Base-by-base conservation (phyloP, 225 moss, liverwort and hornwort species). In the Pseudoscleropodium purum region DNA sequence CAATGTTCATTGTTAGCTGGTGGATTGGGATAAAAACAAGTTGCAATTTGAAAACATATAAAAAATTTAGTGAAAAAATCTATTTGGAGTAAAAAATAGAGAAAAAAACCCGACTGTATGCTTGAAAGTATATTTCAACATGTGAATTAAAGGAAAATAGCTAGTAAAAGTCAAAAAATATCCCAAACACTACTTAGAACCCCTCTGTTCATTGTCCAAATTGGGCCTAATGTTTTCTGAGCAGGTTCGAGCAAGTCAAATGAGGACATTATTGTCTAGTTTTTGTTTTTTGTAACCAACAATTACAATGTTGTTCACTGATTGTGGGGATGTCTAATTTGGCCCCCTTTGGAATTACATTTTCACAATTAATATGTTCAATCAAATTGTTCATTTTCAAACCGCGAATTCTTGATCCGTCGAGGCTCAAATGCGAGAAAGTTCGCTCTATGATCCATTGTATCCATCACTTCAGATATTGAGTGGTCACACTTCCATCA, bases 71-170 rank as follows among this genome's bases (percentile, higher is more conserved):
- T 27, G 3, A 29, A 73, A 74, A 27, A 17, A 6, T 17, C 3
- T 75, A 10, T 74, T 45, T 45, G 0, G 6, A 45, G 10, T 1
- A 29, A 29, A 74, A 18, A 17, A 29, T 29, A 27, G 8, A 18
- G 45, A 4, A 10, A 45, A 43, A 73, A 17, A 2, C 0, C 18
- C 0, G 5, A 74, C 17, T 29, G 3, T 0, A 2, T 29, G 29
- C 29, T 16, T 43, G 9, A 73, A 73, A 73, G 27, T n/a, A 2
- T 29, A 9, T 15, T 74, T 45, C 17, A 74, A 43, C 14, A 73
- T 29, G 1, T 10, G 9, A 29, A 43, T 73, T 43, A 27, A 2
- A 16, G 2, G 6, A 16, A 45, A 29, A 39, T 39, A 69, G 39
- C 2, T 24, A 0, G 14, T 69, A 74, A 43, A 73, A 16, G 0